Conservation (phyloP, 805 yeast genomes). For the Cyberlindnera bimundalis region DNA sequence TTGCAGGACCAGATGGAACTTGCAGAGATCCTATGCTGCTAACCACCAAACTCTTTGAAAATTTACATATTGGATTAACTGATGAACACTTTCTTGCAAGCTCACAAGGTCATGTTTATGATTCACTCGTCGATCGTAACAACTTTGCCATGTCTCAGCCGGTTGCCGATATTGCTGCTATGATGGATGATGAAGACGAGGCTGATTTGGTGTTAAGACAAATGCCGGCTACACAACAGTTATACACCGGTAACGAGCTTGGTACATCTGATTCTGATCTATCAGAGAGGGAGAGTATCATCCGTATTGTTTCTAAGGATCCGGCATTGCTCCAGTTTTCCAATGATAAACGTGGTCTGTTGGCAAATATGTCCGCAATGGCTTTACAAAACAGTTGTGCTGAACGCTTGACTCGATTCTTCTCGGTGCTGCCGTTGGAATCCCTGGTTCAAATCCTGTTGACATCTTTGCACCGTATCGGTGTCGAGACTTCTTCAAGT, state of each 20-base stretch:
- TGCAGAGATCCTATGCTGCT: slow-evolving; percentile 52
- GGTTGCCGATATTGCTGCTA: slow-evolving; percentile 36
- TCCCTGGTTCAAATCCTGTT: slow-evolving; percentile 39
- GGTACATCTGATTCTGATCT: slow-evolving; percentile 21
- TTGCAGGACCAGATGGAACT: slow-evolving; percentile 43
- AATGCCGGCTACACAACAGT: slow-evolving; percentile 41
- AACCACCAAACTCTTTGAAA: slow-evolving; percentile 48
- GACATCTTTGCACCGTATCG: slow-evolving; percentile 41
- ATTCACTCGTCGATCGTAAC: slow-evolving; percentile 18
- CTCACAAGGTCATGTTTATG: slow-evolving; percentile 21
- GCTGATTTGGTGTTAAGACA: slow-evolving; percentile 15
- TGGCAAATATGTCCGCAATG: slow-evolving; percentile 29
- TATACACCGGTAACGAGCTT: slow-evolving; percentile 23
- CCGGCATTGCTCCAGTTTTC: slow-evolving; percentile 50
- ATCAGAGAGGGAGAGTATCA: slow-evolving; percentile 31
- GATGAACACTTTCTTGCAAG: slow-evolving; percentile 39
- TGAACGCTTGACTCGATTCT: slow-evolving; percentile 50
- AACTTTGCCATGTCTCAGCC: slow-evolving; percentile 46
- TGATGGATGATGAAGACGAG: slow-evolving; percentile 37
- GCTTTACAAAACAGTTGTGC: slow-evolving; percentile 6
- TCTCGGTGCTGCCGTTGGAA: slow-evolving; percentile 42
- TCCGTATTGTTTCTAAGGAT: slow-evolving; percentile 42
- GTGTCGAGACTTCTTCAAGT: slow-evolving; percentile 30
- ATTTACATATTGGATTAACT: slow-evolving; percentile 49
- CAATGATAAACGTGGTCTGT: slow-evolving; percentile 16